A percentile compares a stretch with the other conserved stretches of the same genome.
These are phyloP conservation scores for Aegilops longissima DNA, from an alignment of 176 grass and related monocot genomes.

Conservation along the genomic window DNA sequence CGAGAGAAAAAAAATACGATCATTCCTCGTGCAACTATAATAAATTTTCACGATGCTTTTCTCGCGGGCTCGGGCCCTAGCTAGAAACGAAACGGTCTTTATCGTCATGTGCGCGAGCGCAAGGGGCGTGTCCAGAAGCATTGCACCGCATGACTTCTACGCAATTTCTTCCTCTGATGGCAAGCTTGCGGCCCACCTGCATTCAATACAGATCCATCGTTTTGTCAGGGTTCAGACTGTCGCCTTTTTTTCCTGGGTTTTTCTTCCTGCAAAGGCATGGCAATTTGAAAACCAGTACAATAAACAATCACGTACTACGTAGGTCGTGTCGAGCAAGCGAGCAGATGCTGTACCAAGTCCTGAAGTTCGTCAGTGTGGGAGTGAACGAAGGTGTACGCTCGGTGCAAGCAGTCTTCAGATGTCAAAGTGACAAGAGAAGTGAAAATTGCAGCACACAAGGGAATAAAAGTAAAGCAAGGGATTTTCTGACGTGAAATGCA, in stretches of 20 bases:
- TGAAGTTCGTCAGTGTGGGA: too few species aligned
- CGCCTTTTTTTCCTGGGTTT: not conserved
- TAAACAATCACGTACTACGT: not conserved
- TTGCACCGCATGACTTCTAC: slow-evolving; percentile 54
- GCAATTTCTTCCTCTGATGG: slow-evolving; percentile 41
- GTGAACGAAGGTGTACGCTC: too few species aligned
- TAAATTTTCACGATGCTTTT: not conserved
- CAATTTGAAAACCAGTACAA: not conserved
- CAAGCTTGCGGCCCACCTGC: slow-evolving; percentile 19
- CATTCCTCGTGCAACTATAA: not conserved
- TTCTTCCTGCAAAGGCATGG: not conserved
- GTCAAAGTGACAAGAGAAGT: too few species aligned
- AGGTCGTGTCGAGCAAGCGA: too few species aligned
- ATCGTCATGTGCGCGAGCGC: slow-evolving; percentile 17
- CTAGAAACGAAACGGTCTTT: not conserved
- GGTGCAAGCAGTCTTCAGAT: too few species aligned
- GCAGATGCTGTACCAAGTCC: too few species aligned
- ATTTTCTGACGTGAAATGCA: not conserved
- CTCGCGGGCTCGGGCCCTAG: not conserved
- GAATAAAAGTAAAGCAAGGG: too few species aligned
- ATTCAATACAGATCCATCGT: not conserved
- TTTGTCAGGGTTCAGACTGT: not conserved
- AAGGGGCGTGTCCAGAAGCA: slow-evolving; percentile 28
- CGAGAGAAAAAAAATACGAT: not conserved
- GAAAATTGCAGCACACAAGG: too few species aligned